Percentiles rank a stretch among this genome's conserved stretches.
Conservation (phyloP, 768 basidiomycete genomes). For the Sporobolomyces roseus region DNA sequence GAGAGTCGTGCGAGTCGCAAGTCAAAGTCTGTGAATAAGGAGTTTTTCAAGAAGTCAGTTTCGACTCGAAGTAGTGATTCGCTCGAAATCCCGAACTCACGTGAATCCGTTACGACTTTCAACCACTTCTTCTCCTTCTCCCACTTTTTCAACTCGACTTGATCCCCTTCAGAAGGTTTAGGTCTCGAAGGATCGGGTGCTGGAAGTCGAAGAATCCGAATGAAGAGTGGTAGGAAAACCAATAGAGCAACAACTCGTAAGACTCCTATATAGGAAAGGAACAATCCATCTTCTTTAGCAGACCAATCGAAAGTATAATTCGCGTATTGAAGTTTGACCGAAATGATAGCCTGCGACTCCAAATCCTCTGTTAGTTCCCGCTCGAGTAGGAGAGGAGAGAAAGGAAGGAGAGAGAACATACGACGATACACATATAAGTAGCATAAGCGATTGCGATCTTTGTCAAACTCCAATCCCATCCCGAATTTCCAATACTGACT, state of each 20-base stretch:
- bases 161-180: neutral
- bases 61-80: neutral
- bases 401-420: conserved; percentile 10
- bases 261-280: conserved; percentile 41
- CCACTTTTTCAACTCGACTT: conserved; percentile 8
- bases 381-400: neutral
- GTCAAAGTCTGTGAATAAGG: conserved; percentile 41
- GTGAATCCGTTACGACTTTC: conserved; percentile 34
- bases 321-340: conserved; percentile 38
- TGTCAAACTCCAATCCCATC: conserved; percentile 49
- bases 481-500: conserved; percentile 20
- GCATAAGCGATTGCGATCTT: conserved; percentile 44
- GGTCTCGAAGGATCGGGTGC: conserved; percentile 8
- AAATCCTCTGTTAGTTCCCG: no score
- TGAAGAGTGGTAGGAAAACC: conserved; percentile 40
- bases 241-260: conserved; percentile 40
- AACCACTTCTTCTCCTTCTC: conserved; percentile 38
- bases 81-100: conserved; percentile 3
- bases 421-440: conserved; percentile 45
- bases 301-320: conserved; percentile 42
- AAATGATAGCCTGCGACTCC: conserved; percentile 15
- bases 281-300: conserved; percentile 36
- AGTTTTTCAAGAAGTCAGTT: neutral
- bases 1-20: conserved; percentile 39
- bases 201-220: conserved; percentile 29